Evolutionary conservation across 176 grass and related monocot genomes (phyloP).

Genomic region (Avena sativa): DNA sequence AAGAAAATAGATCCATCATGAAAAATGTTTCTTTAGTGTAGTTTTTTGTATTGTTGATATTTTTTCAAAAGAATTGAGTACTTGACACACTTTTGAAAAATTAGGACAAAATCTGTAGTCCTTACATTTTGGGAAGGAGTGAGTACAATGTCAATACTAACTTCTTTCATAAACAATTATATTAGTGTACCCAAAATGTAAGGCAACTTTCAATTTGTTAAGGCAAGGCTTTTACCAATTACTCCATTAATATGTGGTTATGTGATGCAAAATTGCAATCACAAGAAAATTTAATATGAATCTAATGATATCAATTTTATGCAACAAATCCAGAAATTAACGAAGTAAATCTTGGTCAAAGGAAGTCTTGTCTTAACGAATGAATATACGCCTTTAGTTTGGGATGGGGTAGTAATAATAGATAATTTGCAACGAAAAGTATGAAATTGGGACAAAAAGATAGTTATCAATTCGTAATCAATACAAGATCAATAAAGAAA

Average conservation of each 20-base stretch:
- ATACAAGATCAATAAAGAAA: slow-evolving; percentile 5
- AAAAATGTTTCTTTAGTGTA: background rate
- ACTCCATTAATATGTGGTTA: background rate
- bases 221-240: background rate
- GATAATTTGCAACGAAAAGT: background rate
- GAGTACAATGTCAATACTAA: too few relatives aligned
- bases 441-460: slow-evolving; percentile 11
- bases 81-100: background rate
- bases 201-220: background rate
- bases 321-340: background rate
- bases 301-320: background rate
- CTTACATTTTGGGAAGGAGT: background rate
- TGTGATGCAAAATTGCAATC: background rate
- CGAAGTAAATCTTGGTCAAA: background rate
- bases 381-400: background rate
- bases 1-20: too few relatives aligned
- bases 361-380: background rate
- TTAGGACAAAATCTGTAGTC: background rate
- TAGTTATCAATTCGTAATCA: background rate
- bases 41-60: too few relatives aligned
- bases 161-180: too few relatives aligned
- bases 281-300: background rate
- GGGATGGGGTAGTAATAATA: background rate
- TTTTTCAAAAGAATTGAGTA: background rate
- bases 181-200: background rate